Percentiles rank a stretch among this genome's conserved stretches.
Evolutionary conservation across 1,284 basidiomycete species (phyloP).

Genomic region (Fomitiporia mediterranea): DNA sequence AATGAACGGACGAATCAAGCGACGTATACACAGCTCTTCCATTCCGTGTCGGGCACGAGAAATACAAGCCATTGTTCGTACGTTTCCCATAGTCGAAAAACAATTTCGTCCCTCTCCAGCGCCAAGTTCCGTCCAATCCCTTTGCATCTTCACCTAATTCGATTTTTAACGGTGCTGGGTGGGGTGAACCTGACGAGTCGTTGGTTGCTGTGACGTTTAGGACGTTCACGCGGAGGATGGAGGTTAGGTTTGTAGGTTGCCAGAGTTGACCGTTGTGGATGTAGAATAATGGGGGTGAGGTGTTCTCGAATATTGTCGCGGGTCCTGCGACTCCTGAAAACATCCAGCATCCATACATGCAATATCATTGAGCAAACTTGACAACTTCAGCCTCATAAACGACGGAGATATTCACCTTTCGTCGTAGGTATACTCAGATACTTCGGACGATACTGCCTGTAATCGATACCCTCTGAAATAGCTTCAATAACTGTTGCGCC

Average conservation of each 20-base stretch:
- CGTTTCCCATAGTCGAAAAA: conserved; percentile 43
- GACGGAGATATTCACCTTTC: conserved; percentile 6
- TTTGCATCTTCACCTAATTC: conserved; percentile 36
- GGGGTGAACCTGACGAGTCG: conserved; percentile 15
- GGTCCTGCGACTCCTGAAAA: conserved; percentile 30
- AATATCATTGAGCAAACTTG: too few species aligned
- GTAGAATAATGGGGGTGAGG: conserved; percentile 46
- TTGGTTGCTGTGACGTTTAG: conserved; percentile 41
- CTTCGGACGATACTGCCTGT: conserved; percentile 25
- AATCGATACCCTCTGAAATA: conserved; percentile 29
- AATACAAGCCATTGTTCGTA: conserved; percentile 48
- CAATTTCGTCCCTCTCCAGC: conserved; percentile 53
- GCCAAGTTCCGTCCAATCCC: conserved; percentile 46
- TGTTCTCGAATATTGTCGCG: conserved; percentile 28
- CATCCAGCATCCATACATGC: not conserved
- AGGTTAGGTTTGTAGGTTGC: conserved; percentile 51
- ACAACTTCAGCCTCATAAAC: too few species aligned
- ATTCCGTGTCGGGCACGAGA: conserved; percentile 38
- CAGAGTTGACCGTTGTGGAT: conserved; percentile 47
- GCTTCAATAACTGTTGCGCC: conserved; percentile 45
- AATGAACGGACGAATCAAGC: conserved; percentile 40
- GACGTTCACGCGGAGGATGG: conserved; percentile 50
- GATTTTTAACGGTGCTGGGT: conserved; percentile 43
- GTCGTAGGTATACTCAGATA: conserved; percentile 35
- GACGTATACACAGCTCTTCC: conserved; percentile 46